These are phyloP conservation scores for Pseudocercospora cruenta DNA, from an alignment of 2,329 filamentous ascomycete genomes.

Conservation along the genomic window DNA sequence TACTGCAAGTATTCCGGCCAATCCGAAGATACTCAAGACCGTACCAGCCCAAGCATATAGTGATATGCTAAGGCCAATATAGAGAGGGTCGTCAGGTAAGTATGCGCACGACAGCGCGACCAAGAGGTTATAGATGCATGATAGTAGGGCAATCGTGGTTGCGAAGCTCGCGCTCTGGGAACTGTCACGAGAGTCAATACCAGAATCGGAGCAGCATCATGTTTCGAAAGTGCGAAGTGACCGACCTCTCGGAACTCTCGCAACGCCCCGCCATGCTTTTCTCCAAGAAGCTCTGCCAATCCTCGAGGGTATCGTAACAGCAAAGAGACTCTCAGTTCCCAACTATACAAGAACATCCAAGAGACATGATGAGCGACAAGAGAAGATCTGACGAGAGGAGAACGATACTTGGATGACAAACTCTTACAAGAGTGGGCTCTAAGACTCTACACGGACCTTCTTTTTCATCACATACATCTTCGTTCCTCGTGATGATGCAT, in stretches of 20 bases:
- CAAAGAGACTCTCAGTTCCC: background rate
- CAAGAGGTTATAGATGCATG: slow-evolving; percentile 32
- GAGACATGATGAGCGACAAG: background rate
- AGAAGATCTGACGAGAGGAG: background rate
- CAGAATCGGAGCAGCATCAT: background rate
- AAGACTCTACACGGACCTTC: background rate
- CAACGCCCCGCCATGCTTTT: background rate
- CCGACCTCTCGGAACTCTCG: slow-evolving; percentile 3
- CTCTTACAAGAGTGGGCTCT: background rate
- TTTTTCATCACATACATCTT: background rate
- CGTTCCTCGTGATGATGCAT: slow-evolving; percentile 1
- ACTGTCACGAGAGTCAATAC: slow-evolving; percentile 8
- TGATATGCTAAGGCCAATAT: slow-evolving; percentile 30
- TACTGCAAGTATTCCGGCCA: slow-evolving; percentile 32
- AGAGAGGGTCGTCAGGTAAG: slow-evolving; percentile 35
- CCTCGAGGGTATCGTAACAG: background rate
- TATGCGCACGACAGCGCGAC: slow-evolving; percentile 32
- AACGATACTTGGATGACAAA: background rate
- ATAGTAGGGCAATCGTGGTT: slow-evolving; percentile 27
- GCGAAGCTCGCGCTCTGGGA: slow-evolving; percentile 22
- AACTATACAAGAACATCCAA: background rate
- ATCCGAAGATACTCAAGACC: slow-evolving; percentile 30
- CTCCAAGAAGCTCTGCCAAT: background rate
- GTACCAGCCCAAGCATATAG: slow-evolving; percentile 35
- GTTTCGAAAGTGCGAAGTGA: background rate